phyloP scores from a whole-genome alignment of 208 protist genomes.

The Trypanosomatidae sp. region DNA sequence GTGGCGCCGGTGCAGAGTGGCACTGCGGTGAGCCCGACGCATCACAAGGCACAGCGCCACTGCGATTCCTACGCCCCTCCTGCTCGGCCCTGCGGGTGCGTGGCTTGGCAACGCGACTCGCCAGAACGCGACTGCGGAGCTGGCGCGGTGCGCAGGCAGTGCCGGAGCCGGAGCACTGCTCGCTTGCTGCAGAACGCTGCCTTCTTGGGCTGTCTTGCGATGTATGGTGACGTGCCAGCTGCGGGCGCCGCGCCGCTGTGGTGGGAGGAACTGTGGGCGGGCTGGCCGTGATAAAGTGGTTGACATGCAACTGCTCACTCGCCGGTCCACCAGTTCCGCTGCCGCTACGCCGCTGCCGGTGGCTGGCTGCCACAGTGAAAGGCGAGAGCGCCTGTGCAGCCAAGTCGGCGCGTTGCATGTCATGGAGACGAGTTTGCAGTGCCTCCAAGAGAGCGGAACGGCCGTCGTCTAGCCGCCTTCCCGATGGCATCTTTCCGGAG shows the following conservation, averaged over 20 bases:
- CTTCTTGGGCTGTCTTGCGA: not conserved
- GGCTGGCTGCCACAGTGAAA: not conserved
- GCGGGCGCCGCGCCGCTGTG: not conserved
- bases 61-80: not conserved
- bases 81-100: not conserved
- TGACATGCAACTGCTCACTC: not conserved
- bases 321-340: not conserved
- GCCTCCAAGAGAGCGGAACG: conserved; percentile 4
- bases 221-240: not conserved
- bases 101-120: conserved; percentile 6
- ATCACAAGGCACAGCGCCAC: not conserved
- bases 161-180: not conserved
- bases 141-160: conserved; percentile 5
- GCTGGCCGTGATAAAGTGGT: not conserved
- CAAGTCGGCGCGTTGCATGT: conserved; percentile 12
- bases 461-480: conserved; percentile 2
- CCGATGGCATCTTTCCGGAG: not conserved
- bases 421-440: not conserved
- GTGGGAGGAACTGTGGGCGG: not conserved
- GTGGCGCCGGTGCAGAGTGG: not conserved
- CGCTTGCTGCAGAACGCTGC: not conserved
- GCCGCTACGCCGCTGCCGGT: not conserved
- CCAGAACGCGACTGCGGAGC: conserved; percentile 15
- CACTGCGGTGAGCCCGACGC: not conserved
- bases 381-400: conserved; percentile 6